These are phyloP conservation scores for Thamnidium elegans DNA, from an alignment of 192 early-diverging fungal genomes.

Conservation along the genomic window DNA sequence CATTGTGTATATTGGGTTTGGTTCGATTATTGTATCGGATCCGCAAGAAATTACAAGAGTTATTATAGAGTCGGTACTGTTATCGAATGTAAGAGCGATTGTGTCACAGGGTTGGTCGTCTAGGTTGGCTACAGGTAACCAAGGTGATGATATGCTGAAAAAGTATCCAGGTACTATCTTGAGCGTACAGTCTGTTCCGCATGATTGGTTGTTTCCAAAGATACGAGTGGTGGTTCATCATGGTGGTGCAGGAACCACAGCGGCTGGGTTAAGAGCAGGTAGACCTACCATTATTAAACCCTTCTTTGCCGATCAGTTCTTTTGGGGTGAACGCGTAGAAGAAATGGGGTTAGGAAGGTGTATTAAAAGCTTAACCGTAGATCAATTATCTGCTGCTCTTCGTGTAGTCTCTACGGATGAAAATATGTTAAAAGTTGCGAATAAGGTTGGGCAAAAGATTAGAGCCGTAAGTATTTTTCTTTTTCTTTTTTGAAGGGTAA, in stretches of 20 bases:
- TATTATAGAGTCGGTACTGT: conserved; percentile 61
- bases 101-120: conserved; percentile 72
- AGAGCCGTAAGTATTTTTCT: conserved; percentile 22
- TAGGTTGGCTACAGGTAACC: conserved; percentile 34
- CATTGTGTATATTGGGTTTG: conserved; percentile 74
- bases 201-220: conserved; percentile 73
- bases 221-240: conserved; percentile 70
- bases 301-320: conserved; percentile 68
- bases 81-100: conserved; percentile 63
- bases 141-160: conserved; percentile 22
- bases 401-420: conserved; percentile 51
- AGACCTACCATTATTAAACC: conserved; percentile 69
- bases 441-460: conserved; percentile 52
- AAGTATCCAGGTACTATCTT: conserved; percentile 49
- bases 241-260: conserved; percentile 73
- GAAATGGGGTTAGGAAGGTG: conserved; percentile 61
- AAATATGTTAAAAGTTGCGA: conserved; percentile 50
- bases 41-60: conserved; percentile 57
- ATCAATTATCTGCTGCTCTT: conserved; percentile 50
- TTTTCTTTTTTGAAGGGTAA: not conserved
- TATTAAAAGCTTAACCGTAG: conserved; percentile 54
- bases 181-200: conserved; percentile 63
- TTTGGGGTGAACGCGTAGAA: conserved; percentile 69
- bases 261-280: conserved; percentile 70
- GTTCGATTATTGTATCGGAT: conserved; percentile 73